Evolutionary conservation across 179 eudicot genomes (phyloP), one percentile per base, ranked within the genome.

Genomic region (Silene vulgaris): DNA sequence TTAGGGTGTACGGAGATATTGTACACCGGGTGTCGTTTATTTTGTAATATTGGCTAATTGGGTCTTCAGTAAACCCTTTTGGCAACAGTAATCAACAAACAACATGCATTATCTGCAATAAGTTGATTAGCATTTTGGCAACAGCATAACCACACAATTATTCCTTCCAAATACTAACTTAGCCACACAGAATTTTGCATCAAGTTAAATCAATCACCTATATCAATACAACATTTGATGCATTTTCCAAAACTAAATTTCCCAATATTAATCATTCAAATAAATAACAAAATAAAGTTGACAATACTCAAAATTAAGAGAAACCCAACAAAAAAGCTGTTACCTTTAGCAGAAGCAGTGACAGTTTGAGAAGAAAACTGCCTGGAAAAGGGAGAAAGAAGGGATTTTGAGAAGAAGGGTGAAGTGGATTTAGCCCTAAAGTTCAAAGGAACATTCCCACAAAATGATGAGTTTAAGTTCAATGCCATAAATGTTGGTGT

Each of bases 301-400:
- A 19, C 71, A 79, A 74, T 14, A 50, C 61, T 32, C 2, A 35
- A 66, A 62, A 65, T 70, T 37, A 75, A 30, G 21, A 57, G 20
- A 65, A n/a, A 14, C 65, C 71, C 21, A 56, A 5, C n/a, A 74
- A 59, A 7, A 72, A 80, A 72, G 29, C 16, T 5, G 6, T 7
- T 80, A 92, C 96, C 92, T 85, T 76, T 85, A 48, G 80, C 57
- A 30, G 89, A 65, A 79, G 90, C 86, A 82, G 79, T 76, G 71
- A 87, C 77, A 66, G 78, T 74, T 50, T 75, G 89, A 67, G 91
- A 85, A 71, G 87, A 87, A 70, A 88, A 87, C 0, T 80, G 86
- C 62, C 74, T 84, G 7, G 74, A 69, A 12, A 87, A 85, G 73
- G 76, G n/a, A 40, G 84, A 87, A 76, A 81, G 68, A 5, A 68